These are phyloP conservation scores for Lyophyllum atratum DNA, from an alignment of 768 basidiomycete genomes.

Conservation along the genomic window DNA sequence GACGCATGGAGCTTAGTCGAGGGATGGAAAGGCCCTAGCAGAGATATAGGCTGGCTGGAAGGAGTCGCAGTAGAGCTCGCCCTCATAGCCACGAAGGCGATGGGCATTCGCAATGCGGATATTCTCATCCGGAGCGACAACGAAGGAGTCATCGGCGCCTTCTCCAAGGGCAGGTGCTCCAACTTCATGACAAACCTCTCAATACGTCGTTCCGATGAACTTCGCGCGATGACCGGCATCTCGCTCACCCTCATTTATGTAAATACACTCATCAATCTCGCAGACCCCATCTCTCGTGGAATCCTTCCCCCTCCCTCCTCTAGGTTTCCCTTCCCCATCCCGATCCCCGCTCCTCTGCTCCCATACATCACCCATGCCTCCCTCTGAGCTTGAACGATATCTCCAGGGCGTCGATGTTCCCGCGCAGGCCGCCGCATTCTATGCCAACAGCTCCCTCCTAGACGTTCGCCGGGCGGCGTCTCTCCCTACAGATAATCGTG, in stretches of 20 bases:
- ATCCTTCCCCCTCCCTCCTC: not conserved
- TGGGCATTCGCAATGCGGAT: not conserved
- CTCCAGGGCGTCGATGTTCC: no score
- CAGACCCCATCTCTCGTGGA: not conserved
- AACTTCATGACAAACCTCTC: not conserved
- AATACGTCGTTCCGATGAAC: not conserved
- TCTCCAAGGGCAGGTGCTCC: not conserved
- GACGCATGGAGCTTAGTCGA: not conserved
- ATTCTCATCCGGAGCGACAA: not conserved
- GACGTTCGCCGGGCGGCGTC: no score
- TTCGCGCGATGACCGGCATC: not conserved
- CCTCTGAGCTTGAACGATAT: no score
- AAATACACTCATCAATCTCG: not conserved
- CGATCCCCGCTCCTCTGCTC: not conserved
- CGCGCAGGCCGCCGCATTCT: no score
- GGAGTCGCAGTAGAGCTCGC: not conserved
- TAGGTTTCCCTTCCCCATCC: not conserved
- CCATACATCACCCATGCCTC: not conserved
- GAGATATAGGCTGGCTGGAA: not conserved
- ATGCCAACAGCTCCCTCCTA: not conserved
- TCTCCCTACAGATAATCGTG: not conserved
- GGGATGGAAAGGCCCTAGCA: not conserved
- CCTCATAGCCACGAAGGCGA: not conserved
- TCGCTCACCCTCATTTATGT: not conserved
- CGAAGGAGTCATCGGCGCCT: not conserved